Base-by-base conservation (phyloP, 306 rosid species). In the Alnus rubra region DNA sequence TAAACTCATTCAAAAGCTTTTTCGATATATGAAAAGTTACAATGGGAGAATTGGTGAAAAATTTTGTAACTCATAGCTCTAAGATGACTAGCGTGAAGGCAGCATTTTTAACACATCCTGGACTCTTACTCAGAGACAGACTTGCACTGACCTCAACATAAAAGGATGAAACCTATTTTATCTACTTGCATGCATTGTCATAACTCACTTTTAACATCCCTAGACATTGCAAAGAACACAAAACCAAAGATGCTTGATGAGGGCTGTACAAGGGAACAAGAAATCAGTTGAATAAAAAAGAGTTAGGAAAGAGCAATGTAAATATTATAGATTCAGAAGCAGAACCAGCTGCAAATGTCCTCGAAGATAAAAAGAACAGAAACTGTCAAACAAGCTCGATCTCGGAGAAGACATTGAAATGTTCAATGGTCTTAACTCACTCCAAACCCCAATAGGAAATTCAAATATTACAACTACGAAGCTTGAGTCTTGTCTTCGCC, bases 61-160 rank as follows among this genome's bases (percentile, higher is more conserved):
- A 42, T 68, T 30, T 14, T 39, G 9, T 68, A 1, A 42, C 73
- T 68, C 73, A 68, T 68, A 68, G 50, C 73, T 35, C 73, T 68
- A 35, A 68, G 73, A 33, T 33, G 10, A 68, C 51, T 42, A 68
- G 73, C 52, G 3, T 42, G 50, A 42, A 68, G 37, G 7, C 4
- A 35, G 1, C 51, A 68, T 0, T 55, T 45, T 69, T 15, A 69
- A 45, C 74, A 70, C 60, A 55, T 50, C 35, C 56, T 70, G 47
- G 35, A 45, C 56, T 42, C 73, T 70, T 48, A 70, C 16, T 70
- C 56, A 70, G 45, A 42, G 7, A 42, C 23, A 47, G 19, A 55
- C 23, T 55, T 55, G 60, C 30, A 55, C 7, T 55, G 19, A n/a
- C 28, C 60, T 55, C 60, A 2, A 7, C 9, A 55, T 55, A 7